Evolutionary conservation across 225 moss, liverwort and hornwort genomes (phyloP).

Genomic region (Climacium dendroides): DNA sequence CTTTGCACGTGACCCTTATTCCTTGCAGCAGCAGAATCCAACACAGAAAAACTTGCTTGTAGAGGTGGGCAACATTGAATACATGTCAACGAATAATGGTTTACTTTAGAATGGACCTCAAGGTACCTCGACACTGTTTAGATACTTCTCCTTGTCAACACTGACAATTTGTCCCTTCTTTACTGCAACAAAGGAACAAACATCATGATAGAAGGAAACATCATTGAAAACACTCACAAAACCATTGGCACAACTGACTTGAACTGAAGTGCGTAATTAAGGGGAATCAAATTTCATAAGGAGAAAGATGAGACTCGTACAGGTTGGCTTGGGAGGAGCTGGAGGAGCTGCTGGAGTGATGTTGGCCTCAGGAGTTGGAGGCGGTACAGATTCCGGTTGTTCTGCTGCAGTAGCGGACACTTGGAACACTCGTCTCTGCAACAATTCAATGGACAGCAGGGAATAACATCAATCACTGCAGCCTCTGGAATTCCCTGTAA

Average conservation of each 20-base stretch:
- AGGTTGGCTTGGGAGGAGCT: constrained; percentile 27
- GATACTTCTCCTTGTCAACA: constrained; percentile 89
- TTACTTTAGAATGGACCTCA: neutral
- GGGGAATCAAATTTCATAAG: neutral
- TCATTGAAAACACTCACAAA: neutral
- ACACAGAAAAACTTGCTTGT: neutral
- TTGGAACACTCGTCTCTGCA: constrained; percentile 21
- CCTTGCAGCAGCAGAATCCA: neutral
- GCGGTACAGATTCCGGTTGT: constrained; percentile 16
- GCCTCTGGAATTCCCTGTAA: neutral
- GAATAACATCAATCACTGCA: neutral
- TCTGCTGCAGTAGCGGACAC: constrained; percentile 21
- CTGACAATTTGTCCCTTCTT: constrained; percentile 93
- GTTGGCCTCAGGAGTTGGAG: constrained; percentile 21
- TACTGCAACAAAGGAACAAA: constrained; percentile 34
- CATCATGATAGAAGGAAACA: neutral
- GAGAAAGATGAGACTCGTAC: neutral
- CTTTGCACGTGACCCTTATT: neutral
- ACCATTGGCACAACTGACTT: neutral
- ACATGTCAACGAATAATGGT: neutral
- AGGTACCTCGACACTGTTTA: constrained; percentile 80
- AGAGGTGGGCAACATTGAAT: neutral
- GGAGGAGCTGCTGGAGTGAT: constrained; percentile 22
- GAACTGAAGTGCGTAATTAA: neutral
- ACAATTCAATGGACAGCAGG: neutral